Evolutionary conservation across 257 asterid genomes (phyloP), one percentile per base, ranked within the genome.

Genomic region (Solanum pimpinellifolium): DNA sequence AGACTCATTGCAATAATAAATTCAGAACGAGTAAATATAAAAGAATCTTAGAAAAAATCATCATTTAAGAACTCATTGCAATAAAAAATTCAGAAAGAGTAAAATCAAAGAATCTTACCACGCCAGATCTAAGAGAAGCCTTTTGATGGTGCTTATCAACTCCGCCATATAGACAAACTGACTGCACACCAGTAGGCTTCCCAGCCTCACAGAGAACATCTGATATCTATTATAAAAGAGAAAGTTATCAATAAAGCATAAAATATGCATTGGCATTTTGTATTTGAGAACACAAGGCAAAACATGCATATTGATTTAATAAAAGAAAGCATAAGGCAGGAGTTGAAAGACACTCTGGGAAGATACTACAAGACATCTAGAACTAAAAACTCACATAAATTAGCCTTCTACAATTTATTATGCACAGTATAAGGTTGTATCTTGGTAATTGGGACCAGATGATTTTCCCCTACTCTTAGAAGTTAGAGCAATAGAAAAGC

Each of bases 171-270:
- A 97, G 44, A 91, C 99, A 96, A 81, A 97, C 96, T 81, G 99
- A 93, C 85, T 70, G 83, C 86, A 95, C 94, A 23, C 97, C 94
- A 88, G 93, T 89, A 70, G 99, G 95, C 92, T 93, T 93, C 85
- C 99, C 99, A 91, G 99, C 98, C 85, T 96, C 99, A 85, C 91
- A 91, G 10, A 97, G 89, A 82, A 97, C 99, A 90, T 96, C 99
- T 21, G 96, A 88, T 88, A 97, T 97, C 99, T 97, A 59, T 83
- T 10, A 72, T 60, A 78, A 88, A 56, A 91, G 68, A 49, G 37
- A 49, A 44, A 59, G 37, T 65, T 52, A 14, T 70, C 82, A 70
- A 84, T 39, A 66, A 41, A 44, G 80, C 7, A 21, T 18, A 82
- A 75, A 73, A 9, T 77, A 42, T 78, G 46, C 87, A 77, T 27